Conservation (phyloP, 2,329 filamentous ascomycete species). For the Diaporthe caulivora region DNA sequence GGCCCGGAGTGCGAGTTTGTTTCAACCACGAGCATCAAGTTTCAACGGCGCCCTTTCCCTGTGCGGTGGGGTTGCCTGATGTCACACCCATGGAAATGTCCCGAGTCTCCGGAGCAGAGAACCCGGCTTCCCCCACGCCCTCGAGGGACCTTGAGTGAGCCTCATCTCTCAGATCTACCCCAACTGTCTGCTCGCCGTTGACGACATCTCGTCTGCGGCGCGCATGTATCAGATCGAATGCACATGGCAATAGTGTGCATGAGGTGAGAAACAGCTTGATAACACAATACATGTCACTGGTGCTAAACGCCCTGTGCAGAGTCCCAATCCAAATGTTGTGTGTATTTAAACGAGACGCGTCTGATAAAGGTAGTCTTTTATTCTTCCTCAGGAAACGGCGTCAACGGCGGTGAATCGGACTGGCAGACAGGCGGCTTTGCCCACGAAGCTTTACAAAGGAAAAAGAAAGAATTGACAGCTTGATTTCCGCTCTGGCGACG, state of each 20-base stretch:
- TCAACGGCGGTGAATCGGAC: not conserved
- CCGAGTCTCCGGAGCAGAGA: constrained; percentile 24
- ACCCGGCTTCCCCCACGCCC: constrained; percentile 16
- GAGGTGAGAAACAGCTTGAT: not conserved
- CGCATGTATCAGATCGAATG: not conserved
- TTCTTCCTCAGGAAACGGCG: constrained; percentile 8
- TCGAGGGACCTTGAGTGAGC: not conserved
- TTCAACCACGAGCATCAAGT: constrained; percentile 18
- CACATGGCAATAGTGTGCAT: not conserved
- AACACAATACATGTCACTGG: constrained; percentile 7
- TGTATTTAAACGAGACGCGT: constrained; percentile 16
- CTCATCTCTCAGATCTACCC: not conserved
- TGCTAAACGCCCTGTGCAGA: not conserved
- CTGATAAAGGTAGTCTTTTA: not conserved
- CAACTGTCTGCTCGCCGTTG: not conserved
- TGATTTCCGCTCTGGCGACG: constrained; percentile 22
- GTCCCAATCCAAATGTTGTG: constrained; percentile 12
- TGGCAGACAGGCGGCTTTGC: constrained; percentile 1
- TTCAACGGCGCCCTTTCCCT: constrained; percentile 13
- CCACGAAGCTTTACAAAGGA: constrained; percentile 28
- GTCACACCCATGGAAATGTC: constrained; percentile 25
- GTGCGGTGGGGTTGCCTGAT: constrained; percentile 21
- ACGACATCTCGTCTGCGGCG: not conserved
- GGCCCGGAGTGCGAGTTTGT: constrained; percentile 11
- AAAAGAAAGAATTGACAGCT: constrained; percentile 27